phyloP scores from a whole-genome alignment of 2,329 filamentous ascomycete species.

The Penicillium sp. region DNA sequence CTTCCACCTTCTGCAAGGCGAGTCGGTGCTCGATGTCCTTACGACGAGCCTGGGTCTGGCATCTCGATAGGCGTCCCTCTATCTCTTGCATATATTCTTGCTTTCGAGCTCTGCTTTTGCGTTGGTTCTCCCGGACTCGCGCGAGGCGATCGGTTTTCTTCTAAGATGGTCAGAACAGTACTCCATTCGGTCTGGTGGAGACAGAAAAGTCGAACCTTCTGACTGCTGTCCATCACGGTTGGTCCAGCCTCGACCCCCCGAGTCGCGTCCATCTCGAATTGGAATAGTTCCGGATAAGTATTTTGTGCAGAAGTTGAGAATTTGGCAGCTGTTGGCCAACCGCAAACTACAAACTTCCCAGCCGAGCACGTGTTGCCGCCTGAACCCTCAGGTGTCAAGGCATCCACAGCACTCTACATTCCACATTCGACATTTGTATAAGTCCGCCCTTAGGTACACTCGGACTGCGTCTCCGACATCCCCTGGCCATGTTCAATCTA shows the following conservation, averaged over 20 bases:
- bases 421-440: too few species aligned
- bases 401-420: too few species aligned
- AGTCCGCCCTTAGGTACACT: too few species aligned
- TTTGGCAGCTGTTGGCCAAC: too few species aligned
- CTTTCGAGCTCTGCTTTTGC: slow-evolving; percentile 40
- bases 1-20: slow-evolving; percentile 37
- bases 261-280: neutral
- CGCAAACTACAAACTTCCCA: too few species aligned
- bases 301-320: neutral
- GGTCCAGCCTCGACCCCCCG: neutral
- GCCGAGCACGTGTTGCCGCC: slow-evolving; percentile 14
- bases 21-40: slow-evolving; percentile 41
- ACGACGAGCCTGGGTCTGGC: slow-evolving; percentile 33
- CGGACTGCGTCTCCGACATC: too few species aligned
- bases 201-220: neutral
- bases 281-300: neutral
- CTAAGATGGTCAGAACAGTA: slow-evolving; percentile 7
- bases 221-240: neutral
- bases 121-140: slow-evolving; percentile 44
- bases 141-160: slow-evolving; percentile 43
- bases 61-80: slow-evolving; percentile 35
- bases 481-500: too few species aligned
- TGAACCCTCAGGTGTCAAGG: slow-evolving; percentile 3
- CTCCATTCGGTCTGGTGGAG: neutral
- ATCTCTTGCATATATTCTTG: slow-evolving; percentile 43